A percentile compares a stretch with the other conserved stretches of the same genome.
phyloP scores from a whole-genome alignment of 768 basidiomycete genomes.

The Leccinum variicolor region DNA sequence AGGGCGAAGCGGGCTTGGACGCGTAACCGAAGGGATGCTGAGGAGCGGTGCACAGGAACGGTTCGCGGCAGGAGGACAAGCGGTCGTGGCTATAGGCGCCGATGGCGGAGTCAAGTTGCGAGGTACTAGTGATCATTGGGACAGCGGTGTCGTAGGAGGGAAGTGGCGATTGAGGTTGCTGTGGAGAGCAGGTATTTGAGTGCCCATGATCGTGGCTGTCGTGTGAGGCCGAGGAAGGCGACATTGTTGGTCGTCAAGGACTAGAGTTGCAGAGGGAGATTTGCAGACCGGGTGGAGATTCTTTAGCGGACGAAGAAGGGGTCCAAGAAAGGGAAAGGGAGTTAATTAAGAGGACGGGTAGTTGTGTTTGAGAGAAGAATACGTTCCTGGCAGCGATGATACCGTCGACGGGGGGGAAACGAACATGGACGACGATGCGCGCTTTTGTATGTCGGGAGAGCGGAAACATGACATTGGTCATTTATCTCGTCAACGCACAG shows the following conservation, averaged over 20 bases:
- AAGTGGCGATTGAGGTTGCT: neutral
- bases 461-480: conserved; percentile 15
- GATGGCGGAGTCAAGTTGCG: conserved; percentile 1
- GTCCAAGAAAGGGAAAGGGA: conserved; percentile 14
- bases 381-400: neutral
- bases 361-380: conserved; percentile 13
- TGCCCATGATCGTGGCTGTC: neutral
- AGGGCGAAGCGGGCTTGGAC: conserved; percentile 5
- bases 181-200: conserved; percentile 28
- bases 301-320: conserved; percentile 19
- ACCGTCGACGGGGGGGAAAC: conserved; percentile 3
- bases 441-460: conserved; percentile 24
- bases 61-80: conserved; percentile 9
- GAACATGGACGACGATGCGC: neutral
- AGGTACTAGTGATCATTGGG: conserved; percentile 21
- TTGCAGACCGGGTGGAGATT: conserved; percentile 24
- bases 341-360: conserved; percentile 13
- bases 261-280: conserved; percentile 28
- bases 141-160: conserved; percentile 7
- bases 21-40: neutral
- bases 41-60: neutral
- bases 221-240: conserved; percentile 24
- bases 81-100: neutral
- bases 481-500: conserved; percentile 30
- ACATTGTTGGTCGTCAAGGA: conserved; percentile 34